A percentile compares a stretch with the other conserved stretches of the same genome.
These are phyloP conservation scores for Arachnomyces sp. DNA, from an alignment of 2,329 filamentous ascomycete species.

Conservation along the genomic window DNA sequence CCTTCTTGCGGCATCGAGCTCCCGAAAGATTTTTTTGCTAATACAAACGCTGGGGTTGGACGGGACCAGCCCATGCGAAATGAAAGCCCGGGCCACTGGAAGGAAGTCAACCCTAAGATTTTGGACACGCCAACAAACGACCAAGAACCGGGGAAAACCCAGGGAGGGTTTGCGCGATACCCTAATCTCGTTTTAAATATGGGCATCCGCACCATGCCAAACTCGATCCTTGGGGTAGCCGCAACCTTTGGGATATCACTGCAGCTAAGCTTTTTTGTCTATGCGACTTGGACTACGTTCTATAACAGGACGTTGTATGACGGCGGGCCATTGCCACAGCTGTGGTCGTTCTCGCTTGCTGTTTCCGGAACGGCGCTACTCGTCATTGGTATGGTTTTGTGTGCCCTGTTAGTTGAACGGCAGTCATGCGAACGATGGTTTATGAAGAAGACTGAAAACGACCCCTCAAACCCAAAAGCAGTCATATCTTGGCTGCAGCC, in stretches of 20 bases:
- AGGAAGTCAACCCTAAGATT: too few relatives aligned
- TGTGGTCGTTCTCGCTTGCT: constrained; percentile 25
- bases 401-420: constrained; percentile 25
- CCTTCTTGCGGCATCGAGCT: too few relatives aligned
- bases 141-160: constrained; percentile 8
- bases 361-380: constrained; percentile 26
- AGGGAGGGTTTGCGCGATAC: constrained; percentile 20
- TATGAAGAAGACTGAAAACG: constrained; percentile 19
- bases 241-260: constrained; percentile 20
- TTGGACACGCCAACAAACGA: background rate
- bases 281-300: background rate
- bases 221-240: constrained; percentile 24
- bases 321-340: background rate
- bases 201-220: constrained; percentile 22
- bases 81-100: too few relatives aligned
- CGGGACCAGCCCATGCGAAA: too few relatives aligned
- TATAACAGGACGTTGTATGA: background rate
- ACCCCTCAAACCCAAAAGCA: too few relatives aligned
- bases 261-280: constrained; percentile 21
- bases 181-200: constrained; percentile 32
- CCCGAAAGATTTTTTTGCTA: too few relatives aligned
- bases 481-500: constrained; percentile 33
- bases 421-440: constrained; percentile 15
- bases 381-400: constrained; percentile 27
- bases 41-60: too few relatives aligned